phyloP scores from a whole-genome alignment of 2,329 filamentous ascomycete genomes.

The Pseudogymnoascus pannorum region DNA sequence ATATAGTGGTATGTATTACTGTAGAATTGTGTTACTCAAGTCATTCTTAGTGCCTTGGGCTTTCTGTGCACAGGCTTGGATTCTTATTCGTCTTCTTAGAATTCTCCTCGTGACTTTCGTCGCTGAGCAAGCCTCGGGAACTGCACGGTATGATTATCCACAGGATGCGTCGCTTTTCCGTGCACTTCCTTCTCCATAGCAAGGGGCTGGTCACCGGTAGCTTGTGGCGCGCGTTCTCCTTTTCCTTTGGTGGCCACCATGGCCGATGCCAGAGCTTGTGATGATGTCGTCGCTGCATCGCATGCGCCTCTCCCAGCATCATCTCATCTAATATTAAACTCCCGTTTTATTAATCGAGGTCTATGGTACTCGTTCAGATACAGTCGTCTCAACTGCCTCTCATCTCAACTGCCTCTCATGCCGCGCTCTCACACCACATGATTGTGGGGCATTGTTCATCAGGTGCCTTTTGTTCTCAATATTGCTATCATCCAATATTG shows the following conservation, averaged over 20 bases:
- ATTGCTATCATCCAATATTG: not conserved
- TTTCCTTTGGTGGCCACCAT: not conserved
- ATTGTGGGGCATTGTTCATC: not conserved
- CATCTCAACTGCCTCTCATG: not conserved
- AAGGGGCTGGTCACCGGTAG: not conserved
- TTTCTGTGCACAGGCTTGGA: no score
- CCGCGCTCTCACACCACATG: not conserved
- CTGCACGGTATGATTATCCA: no score
- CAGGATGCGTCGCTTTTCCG: no score
- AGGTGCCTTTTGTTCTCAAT: not conserved
- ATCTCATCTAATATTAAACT: not conserved
- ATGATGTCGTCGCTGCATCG: not conserved
- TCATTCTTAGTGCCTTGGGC: not conserved
- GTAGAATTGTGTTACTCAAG: not conserved
- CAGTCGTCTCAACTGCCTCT: not conserved
- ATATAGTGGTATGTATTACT: not conserved
- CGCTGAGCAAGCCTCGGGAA: not conserved
- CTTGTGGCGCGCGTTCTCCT: not conserved
- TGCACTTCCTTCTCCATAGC: no score
- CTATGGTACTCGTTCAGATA: not conserved
- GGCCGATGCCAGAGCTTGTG: not conserved
- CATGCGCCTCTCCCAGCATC: not conserved
- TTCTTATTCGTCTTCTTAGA: not conserved
- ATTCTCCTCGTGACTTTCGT: not conserved
- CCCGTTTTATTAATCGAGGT: not conserved